phyloP scores from a whole-genome alignment of 1,139 yeast species.

The Debaryomyces sp. region DNA sequence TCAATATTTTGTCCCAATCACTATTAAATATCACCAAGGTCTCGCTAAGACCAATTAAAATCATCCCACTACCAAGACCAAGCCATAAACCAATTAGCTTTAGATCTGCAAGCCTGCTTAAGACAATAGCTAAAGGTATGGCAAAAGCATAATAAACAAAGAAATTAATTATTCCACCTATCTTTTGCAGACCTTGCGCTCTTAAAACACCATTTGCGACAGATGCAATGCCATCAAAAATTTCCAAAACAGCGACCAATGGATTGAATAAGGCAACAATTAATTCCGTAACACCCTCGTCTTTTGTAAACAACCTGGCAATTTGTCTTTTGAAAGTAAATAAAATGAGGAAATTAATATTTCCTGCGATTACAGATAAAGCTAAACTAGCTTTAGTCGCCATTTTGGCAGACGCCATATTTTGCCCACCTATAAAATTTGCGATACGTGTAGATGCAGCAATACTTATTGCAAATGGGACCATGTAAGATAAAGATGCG shows the following conservation, averaged over 20 bases:
- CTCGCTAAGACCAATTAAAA: conserved; percentile 68
- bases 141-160: conserved; percentile 68
- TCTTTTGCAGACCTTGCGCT: conserved; percentile 83
- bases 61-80: conserved; percentile 81
- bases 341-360: conserved; percentile 55
- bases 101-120: conserved; percentile 58
- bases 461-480: conserved; percentile 87
- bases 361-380: conserved; percentile 61
- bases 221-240: conserved; percentile 81
- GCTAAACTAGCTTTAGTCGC: conserved; percentile 67
- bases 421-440: conserved; percentile 80
- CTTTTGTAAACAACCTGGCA: conserved; percentile 71
- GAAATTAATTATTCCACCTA: conserved; percentile 81
- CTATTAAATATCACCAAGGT: conserved; percentile 37
- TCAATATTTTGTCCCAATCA: conserved; percentile 45
- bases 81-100: conserved; percentile 79
- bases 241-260: conserved; percentile 68
- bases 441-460: conserved; percentile 89
- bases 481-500: conserved; percentile 79
- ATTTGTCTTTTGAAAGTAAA: conserved; percentile 55
- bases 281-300: conserved; percentile 58
- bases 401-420: conserved; percentile 59
- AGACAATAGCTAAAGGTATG: conserved; percentile 64
- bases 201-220: conserved; percentile 83
- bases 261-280: conserved; percentile 60